A percentile compares a stretch with the other conserved stretches of the same genome.
Conservation (phyloP, 2,329 filamentous ascomycete genomes). For the Sarocladium brachiariae region DNA sequence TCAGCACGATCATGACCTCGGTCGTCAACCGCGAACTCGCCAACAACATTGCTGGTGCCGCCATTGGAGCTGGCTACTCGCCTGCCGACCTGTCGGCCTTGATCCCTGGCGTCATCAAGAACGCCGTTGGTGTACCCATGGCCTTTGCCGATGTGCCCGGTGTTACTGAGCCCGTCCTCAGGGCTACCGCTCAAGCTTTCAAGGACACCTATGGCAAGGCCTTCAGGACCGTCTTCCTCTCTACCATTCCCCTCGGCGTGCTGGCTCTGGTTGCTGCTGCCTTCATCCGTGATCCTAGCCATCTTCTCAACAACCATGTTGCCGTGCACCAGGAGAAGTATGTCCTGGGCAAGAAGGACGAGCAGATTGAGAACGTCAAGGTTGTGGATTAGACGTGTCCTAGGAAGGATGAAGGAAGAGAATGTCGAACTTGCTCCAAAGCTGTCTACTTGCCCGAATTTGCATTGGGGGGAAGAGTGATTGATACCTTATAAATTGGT, state of each 20-base stretch:
- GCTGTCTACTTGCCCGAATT: too few species aligned
- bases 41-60: background rate
- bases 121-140: background rate
- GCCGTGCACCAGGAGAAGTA: slow-evolving; percentile 6
- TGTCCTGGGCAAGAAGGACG: slow-evolving; percentile 2
- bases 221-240: background rate
- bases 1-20: slow-evolving; percentile 4
- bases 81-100: background rate
- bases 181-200: background rate
- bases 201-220: background rate
- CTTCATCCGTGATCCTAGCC: slow-evolving; percentile 6
- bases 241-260: background rate
- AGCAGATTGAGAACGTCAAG: background rate
- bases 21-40: background rate
- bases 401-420: too few species aligned
- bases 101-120: slow-evolving; percentile 4
- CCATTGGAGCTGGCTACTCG: background rate
- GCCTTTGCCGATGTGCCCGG: background rate
- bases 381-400: background rate
- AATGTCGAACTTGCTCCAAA: too few species aligned
- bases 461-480: too few species aligned
- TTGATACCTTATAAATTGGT: too few species aligned
- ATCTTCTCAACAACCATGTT: slow-evolving; percentile 5
- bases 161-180: background rate
- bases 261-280: slow-evolving; percentile 2